These are phyloP conservation scores for Ceratocystis alfenasii DNA, from an alignment of 2,329 filamentous ascomycete species.

Conservation along the genomic window DNA sequence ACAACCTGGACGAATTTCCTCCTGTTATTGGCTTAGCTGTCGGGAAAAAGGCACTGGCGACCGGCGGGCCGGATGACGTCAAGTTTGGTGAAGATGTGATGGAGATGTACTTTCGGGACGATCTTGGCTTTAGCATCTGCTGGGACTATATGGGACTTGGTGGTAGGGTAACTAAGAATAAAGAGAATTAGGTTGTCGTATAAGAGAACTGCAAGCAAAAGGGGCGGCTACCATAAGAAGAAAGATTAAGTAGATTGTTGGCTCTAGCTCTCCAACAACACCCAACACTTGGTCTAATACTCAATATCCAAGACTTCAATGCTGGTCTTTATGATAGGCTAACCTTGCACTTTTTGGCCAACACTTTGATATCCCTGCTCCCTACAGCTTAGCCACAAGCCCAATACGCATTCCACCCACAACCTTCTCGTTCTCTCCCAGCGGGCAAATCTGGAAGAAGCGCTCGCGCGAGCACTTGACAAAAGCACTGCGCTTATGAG, in stretches of 20 bases:
- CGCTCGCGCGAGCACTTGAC: slow-evolving; percentile 52
- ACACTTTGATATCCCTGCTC: not conserved
- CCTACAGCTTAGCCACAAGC: slow-evolving; percentile 42
- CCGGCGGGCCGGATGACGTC: slow-evolving; percentile 45
- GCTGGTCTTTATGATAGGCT: not conserved
- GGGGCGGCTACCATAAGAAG: not conserved
- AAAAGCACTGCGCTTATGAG: slow-evolving; percentile 58
- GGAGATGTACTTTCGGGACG: slow-evolving; percentile 53
- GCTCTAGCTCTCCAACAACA: no score
- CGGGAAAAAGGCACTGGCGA: slow-evolving; percentile 56
- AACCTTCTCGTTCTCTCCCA: slow-evolving; percentile 44
- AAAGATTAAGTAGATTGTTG: no score
- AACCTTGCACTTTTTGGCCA: not conserved
- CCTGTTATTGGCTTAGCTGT: slow-evolving; percentile 61
- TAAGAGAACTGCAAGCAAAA: not conserved
- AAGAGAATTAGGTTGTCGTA: not conserved
- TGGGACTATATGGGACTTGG: slow-evolving; percentile 43
- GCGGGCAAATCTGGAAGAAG: slow-evolving; percentile 56
- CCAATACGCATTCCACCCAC: slow-evolving; percentile 43
- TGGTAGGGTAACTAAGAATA: slow-evolving; percentile 22
- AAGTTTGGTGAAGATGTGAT: slow-evolving; percentile 50
- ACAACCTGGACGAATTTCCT: slow-evolving; percentile 42
- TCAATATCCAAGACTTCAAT: no score
- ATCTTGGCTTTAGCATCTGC: slow-evolving; percentile 52
- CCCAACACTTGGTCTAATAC: no score